These are phyloP conservation scores for Piedraia hortae DNA, from an alignment of 2,329 filamentous ascomycete genomes.

Conservation along the genomic window DNA sequence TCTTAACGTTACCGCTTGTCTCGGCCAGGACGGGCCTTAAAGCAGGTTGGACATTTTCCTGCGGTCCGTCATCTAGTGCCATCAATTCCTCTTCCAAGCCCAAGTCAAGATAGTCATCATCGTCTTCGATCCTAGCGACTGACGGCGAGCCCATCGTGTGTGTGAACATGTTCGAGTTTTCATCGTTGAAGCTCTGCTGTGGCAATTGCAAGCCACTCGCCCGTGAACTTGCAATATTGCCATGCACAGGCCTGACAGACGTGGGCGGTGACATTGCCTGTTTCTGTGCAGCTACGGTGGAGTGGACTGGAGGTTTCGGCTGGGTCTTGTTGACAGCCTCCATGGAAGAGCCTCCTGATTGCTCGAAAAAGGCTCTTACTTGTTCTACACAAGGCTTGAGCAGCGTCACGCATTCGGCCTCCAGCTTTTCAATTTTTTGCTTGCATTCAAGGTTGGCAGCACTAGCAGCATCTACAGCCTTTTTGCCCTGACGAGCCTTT, in stretches of 20 bases:
- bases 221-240: too few relatives aligned
- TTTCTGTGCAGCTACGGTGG: too few relatives aligned
- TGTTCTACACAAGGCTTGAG: conserved; percentile 6
- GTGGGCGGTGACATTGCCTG: too few relatives aligned
- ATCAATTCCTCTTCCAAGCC: too few relatives aligned
- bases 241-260: too few relatives aligned
- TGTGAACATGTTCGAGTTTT: conserved; percentile 10
- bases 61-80: too few relatives aligned
- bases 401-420: conserved; percentile 6
- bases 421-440: conserved; percentile 5
- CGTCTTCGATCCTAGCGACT: conserved; percentile 10
- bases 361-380: conserved; percentile 2
- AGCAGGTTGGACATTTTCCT: conserved; percentile 11
- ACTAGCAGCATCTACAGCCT: conserved; percentile 6
- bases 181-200: conserved; percentile 3
- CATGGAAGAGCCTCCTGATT: background rate
- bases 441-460: conserved; percentile 7
- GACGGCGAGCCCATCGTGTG: conserved; percentile 15
- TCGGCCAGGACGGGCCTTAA: conserved; percentile 11
- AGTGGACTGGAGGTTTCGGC: conserved; percentile 3
- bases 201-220: conserved; percentile 1
- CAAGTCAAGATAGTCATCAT: conserved; percentile 17
- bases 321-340: conserved; percentile 11
- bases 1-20: conserved; percentile 6
- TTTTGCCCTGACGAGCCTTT: conserved; percentile 3